Evolutionary conservation across 2,329 filamentous ascomycete species (phyloP), one percentile per base, ranked within the genome.

Genomic region (Fonsecaea nubica): DNA sequence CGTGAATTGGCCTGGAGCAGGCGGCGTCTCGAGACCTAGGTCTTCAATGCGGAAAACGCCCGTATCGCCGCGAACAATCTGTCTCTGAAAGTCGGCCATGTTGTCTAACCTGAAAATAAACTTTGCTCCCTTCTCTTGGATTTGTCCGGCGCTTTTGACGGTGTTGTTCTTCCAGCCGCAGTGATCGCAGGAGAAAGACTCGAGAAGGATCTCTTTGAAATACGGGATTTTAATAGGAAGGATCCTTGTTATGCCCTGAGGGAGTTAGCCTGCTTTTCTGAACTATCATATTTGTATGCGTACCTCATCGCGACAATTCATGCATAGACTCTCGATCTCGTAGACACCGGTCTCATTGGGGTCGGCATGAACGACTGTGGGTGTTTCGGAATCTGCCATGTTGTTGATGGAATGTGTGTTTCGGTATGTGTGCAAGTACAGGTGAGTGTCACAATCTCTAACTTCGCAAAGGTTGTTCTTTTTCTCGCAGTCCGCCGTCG

Each of bases 181-280:
- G 80, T 97, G 88, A 5, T 92, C 89, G 83, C 95, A 99, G 72
- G 87, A 87, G 80, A 99, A 99, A 69, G 94, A 98, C 89, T 97
- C 97, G 79, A 99, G 87, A 75, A 99, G 92, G 70, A 99, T 89
- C 79, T 99, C 94, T 81, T 93, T 92, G 84, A 99, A 99, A 85
- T 92, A 98, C 15, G 95, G 95, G 63, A 99, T 97, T 71, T 89
- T 88, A 15, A 96, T 96, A 62, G 99, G 88, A 52, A 99, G 88
- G 25, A 99, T 86, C 66, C 90, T 87, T 13, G 95, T 99, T 1
- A 83, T 87, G 74, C 95, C 95, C 91, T 96, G 68, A 5, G 13
- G 1, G 45, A 53, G 77, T 64, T 71, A 64, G 56, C 60, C 18
- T 58, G 68, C 58, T 59, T 59, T 21, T 21, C 57, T 32, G 30